Conservation (phyloP, 768 basidiomycete species). For the Amanita rimosa region DNA sequence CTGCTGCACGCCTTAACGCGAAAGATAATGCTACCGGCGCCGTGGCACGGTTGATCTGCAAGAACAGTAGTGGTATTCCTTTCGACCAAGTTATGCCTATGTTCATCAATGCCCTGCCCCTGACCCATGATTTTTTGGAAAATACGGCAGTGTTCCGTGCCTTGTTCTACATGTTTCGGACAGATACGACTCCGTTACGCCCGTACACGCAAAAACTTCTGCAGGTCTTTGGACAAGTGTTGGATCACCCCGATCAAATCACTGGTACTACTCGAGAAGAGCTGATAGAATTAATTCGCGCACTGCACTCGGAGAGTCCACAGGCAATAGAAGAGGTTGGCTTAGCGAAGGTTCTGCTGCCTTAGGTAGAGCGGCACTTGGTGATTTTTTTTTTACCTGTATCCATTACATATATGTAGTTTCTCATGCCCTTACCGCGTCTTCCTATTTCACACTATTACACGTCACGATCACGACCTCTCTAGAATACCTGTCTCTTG, state of each 20-base stretch:
- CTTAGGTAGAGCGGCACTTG: conserved; percentile 17
- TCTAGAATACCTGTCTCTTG: neutral
- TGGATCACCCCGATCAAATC: conserved; percentile 78
- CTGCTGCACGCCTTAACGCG: conserved; percentile 66
- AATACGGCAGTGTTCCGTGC: conserved; percentile 84
- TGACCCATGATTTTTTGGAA: conserved; percentile 83
- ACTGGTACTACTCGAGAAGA: conserved; percentile 69
- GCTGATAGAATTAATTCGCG: conserved; percentile 61
- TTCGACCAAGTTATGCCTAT: conserved; percentile 86
- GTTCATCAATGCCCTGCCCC: conserved; percentile 71
- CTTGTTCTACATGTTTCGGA: conserved; percentile 79
- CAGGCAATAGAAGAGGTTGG: conserved; percentile 77
- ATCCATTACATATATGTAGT: conserved; percentile 5
- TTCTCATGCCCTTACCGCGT: conserved; percentile 7
- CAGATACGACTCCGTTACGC: conserved; percentile 56
- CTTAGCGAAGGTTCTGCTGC: conserved; percentile 37
- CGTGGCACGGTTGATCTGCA: conserved; percentile 76
- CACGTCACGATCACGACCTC: neutral
- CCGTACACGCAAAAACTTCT: conserved; percentile 75
- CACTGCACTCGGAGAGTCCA: conserved; percentile 66
- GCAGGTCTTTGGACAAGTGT: conserved; percentile 66
- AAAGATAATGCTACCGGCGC: conserved; percentile 97
- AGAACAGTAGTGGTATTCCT: conserved; percentile 70
- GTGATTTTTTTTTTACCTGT: conserved; percentile 8
- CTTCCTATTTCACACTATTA: neutral